Conservation (phyloP, 352 stramenopile genomes). For the Pythium guiyangense region DNA sequence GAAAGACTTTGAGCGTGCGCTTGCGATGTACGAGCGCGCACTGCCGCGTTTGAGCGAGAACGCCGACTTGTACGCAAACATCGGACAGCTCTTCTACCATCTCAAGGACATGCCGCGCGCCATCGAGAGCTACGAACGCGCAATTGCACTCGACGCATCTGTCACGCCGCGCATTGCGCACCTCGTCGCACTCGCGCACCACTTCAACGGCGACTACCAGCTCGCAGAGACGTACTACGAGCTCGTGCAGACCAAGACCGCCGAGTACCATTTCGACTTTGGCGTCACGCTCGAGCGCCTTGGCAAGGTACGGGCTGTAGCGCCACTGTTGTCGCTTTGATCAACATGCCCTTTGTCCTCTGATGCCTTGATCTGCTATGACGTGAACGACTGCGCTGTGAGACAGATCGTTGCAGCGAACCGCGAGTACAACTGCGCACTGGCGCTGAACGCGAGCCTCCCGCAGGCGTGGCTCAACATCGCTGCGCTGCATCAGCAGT, state of each 20-base stretch:
- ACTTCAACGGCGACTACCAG: slow-evolving; percentile 23
- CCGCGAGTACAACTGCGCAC: slow-evolving; percentile 36
- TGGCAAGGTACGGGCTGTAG: slow-evolving; percentile 24
- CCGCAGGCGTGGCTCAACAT: slow-evolving; percentile 56
- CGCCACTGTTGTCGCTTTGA: too few species aligned
- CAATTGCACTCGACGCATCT: slow-evolving; percentile 13
- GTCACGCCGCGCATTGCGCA: slow-evolving; percentile 14
- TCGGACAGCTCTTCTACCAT: slow-evolving; percentile 30
- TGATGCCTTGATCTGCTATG: not conserved
- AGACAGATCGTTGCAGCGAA: slow-evolving; percentile 36
- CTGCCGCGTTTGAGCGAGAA: slow-evolving; percentile 14
- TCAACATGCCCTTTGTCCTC: not conserved
- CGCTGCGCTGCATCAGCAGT: slow-evolving; percentile 55
- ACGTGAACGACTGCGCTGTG: not conserved
- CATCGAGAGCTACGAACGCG: slow-evolving; percentile 11
- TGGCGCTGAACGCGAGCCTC: slow-evolving; percentile 24
- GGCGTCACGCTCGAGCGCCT: slow-evolving; percentile 40
- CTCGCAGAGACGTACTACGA: slow-evolving; percentile 28
- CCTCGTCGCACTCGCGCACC: slow-evolving; percentile 31
- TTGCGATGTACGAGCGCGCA: slow-evolving; percentile 16
- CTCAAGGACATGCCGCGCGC: slow-evolving; percentile 16
- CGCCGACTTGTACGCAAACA: slow-evolving; percentile 17
- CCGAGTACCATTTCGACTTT: slow-evolving; percentile 48
- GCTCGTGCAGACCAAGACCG: slow-evolving; percentile 14
- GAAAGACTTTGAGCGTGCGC: slow-evolving; percentile 20